These are phyloP conservation scores for Coprinopsis sp. DNA, from an alignment of 768 basidiomycete species.

Conservation along the genomic window DNA sequence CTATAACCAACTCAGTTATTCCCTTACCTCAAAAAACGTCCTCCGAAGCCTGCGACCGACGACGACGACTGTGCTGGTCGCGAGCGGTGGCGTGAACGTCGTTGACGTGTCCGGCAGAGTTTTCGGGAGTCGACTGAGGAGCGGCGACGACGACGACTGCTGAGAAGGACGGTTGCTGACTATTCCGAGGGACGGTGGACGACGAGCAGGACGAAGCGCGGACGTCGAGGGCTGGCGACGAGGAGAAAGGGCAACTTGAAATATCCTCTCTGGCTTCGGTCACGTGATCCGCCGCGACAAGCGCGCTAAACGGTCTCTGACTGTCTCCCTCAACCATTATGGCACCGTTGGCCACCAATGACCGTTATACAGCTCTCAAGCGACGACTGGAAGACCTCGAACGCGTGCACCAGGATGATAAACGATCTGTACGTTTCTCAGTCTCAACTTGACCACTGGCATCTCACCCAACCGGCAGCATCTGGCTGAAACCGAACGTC, in stretches of 20 bases:
- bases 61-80: no score
- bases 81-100: conserved; percentile 5
- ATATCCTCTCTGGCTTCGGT: no score
- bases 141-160: conserved; percentile 11
- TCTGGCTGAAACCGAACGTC: conserved; percentile 51
- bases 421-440: conserved; percentile 40
- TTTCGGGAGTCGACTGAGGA: conserved; percentile 7
- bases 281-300: conserved; percentile 23
- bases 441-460: not conserved
- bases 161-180: no score
- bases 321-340: no score
- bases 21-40: no score
- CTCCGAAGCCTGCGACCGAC: no score
- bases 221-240: conserved; percentile 4
- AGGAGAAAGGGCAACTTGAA: conserved; percentile 1
- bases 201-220: not conserved
- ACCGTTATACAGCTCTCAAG: conserved; percentile 53
- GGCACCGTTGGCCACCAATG: no score
- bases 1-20: no score
- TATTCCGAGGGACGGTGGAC: no score
- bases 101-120: conserved; percentile 12
- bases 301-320: conserved; percentile 3
- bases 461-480: conserved; percentile 37
- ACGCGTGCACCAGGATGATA: conserved; percentile 56
- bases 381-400: conserved; percentile 64